Evolutionary conservation across 192 early-diverging fungal genomes (phyloP).

Genomic region (Borealophlyctis nickersoniae): DNA sequence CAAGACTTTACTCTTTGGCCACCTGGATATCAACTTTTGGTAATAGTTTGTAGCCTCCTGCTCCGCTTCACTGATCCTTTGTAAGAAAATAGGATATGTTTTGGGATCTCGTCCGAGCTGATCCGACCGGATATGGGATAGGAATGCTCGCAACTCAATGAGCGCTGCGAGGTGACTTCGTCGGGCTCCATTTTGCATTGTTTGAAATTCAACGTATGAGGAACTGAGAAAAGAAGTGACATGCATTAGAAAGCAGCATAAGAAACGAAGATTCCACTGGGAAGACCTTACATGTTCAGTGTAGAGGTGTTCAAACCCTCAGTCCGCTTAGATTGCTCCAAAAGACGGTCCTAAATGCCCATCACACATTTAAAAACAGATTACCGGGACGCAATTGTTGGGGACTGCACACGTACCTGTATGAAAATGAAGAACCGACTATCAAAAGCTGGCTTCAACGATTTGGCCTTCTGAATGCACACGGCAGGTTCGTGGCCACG

Average conservation of each 20-base stretch:
- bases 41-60: slow-evolving; percentile 26
- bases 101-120: slow-evolving; percentile 24
- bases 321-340: slow-evolving; percentile 23
- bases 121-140: slow-evolving; percentile 19
- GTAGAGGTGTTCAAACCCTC: slow-evolving; percentile 29
- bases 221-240: slow-evolving; percentile 18
- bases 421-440: slow-evolving; percentile 30
- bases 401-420: slow-evolving; percentile 21
- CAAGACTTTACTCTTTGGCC: slow-evolving; percentile 29
- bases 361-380: not conserved
- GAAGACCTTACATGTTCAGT: slow-evolving; percentile 20
- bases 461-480: slow-evolving; percentile 15
- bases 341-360: slow-evolving; percentile 8
- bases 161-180: slow-evolving; percentile 21
- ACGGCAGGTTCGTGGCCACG: not conserved
- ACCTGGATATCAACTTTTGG: slow-evolving; percentile 26
- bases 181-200: slow-evolving; percentile 29
- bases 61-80: slow-evolving; percentile 28
- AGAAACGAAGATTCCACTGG: too few species aligned
- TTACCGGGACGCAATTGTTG: too few species aligned
- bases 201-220: slow-evolving; percentile 32
- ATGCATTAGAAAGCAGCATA: not conserved
- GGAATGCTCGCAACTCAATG: slow-evolving; percentile 21
- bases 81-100: slow-evolving; percentile 30
- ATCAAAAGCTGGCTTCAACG: slow-evolving; percentile 21